Percentiles rank a stretch among this genome's conserved stretches.
Evolutionary conservation across 306 rosid species (phyloP).

Genomic region (Potentilla sterilis): DNA sequence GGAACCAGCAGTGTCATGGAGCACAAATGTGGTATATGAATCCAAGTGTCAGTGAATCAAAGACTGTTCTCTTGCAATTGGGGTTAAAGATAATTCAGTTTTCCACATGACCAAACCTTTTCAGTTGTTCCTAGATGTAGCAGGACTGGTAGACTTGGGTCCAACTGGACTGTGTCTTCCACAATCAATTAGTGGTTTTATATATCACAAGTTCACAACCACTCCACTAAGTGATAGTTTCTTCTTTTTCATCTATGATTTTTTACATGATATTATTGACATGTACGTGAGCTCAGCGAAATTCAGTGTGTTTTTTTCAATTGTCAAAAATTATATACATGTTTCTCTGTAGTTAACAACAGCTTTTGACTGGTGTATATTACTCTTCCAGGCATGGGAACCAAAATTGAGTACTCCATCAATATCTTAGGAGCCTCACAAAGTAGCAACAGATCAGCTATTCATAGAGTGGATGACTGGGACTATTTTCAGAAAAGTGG

Average conservation of each 20-base stretch:
- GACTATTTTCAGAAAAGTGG: constrained; percentile 47
- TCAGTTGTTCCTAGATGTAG: constrained; percentile 25
- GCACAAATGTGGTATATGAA: constrained; percentile 20
- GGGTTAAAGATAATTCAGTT: constrained; percentile 21
- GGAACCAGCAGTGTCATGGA: constrained; percentile 30
- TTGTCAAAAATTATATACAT: not conserved
- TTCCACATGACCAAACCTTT: constrained; percentile 20
- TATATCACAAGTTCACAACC: constrained; percentile 27
- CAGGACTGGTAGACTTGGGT: constrained; percentile 34
- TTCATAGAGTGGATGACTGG: constrained; percentile 65
- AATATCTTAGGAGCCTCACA: constrained; percentile 52
- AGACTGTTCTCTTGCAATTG: constrained; percentile 22
- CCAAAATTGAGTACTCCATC: constrained; percentile 62
- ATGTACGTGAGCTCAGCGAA: not conserved
- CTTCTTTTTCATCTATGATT: not conserved
- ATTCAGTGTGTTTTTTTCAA: not conserved
- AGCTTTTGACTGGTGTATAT: constrained; percentile 12
- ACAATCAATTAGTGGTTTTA: constrained; percentile 32
- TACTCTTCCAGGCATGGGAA: constrained; percentile 79
- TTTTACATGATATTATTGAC: constrained; percentile 7
- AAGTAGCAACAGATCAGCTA: constrained; percentile 46
- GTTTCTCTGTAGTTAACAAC: constrained; percentile 1
- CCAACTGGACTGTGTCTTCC: constrained; percentile 48
- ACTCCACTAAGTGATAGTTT: constrained; percentile 22
- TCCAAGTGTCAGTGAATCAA: constrained; percentile 24